Conservation (phyloP, 495 filamentous ascomycete genomes). For the Rostrohypoxylon terebratum region DNA sequence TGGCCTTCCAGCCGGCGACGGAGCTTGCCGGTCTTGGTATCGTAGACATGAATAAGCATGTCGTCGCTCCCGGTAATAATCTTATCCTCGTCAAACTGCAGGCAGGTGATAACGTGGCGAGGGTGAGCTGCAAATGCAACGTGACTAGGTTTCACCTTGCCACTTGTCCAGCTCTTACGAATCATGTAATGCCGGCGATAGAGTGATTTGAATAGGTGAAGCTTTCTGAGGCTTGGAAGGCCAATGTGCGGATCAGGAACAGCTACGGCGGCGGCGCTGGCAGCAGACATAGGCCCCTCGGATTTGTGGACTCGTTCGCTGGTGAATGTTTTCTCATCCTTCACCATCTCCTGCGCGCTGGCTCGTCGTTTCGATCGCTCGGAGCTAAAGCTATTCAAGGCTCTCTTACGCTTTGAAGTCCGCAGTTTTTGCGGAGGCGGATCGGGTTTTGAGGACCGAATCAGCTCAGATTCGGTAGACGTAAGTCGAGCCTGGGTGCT, state of each 20-base stretch:
- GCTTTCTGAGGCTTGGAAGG: constrained; percentile 76
- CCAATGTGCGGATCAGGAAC: constrained; percentile 86
- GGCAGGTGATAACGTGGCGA: constrained; percentile 94
- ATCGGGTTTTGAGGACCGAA: constrained; percentile 54
- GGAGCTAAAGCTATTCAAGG: constrained; percentile 53
- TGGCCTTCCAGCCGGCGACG: constrained; percentile 88
- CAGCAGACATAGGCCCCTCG: constrained; percentile 88
- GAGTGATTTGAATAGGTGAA: constrained; percentile 96
- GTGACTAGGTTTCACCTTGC: constrained; percentile 87
- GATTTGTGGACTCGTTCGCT: constrained; percentile 59
- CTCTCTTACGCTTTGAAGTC: constrained; percentile 60
- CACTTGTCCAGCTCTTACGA: constrained; percentile 87
- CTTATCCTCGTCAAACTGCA: constrained; percentile 98
- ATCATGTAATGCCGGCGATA: constrained; percentile 93
- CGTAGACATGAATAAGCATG: constrained; percentile 97
- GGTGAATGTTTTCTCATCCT: constrained; percentile 51
- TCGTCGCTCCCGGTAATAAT: constrained; percentile 98
- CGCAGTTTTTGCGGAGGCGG: constrained; percentile 48
- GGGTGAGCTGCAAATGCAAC: constrained; percentile 96
- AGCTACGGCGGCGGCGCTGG: constrained; percentile 80
- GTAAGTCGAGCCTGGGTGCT: constrained; percentile 62
- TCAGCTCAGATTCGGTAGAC: constrained; percentile 62
- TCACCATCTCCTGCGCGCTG: constrained; percentile 54
- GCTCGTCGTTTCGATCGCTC: constrained; percentile 67
- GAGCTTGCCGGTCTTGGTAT: constrained; percentile 92